A percentile compares a stretch with the other conserved stretches of the same genome.
phyloP scores from a whole-genome alignment of 2,329 filamentous ascomycete genomes.

The Ambrosiella beaveri region DNA sequence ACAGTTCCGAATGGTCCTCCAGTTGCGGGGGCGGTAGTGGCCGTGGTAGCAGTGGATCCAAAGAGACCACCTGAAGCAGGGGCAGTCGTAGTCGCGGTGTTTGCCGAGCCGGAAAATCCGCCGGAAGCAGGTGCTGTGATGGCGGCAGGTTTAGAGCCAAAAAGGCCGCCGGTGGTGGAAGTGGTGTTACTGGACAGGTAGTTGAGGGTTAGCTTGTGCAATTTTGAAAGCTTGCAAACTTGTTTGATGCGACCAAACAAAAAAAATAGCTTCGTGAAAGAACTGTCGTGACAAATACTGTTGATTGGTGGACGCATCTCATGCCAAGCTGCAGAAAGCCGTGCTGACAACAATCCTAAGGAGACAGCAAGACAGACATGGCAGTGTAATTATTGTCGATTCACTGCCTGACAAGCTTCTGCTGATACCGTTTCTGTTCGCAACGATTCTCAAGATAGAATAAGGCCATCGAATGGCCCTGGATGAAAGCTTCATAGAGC shows the following conservation, averaged over 20 bases:
- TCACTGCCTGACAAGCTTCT: too few species aligned
- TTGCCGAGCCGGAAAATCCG: conserved; percentile 22
- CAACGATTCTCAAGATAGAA: too few species aligned
- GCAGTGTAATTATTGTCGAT: too few species aligned
- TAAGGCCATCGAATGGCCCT: too few species aligned
- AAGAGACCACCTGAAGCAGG: conserved; percentile 23
- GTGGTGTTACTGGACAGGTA: conserved; percentile 11
- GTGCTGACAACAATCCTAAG: background rate
- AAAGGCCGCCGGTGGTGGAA: conserved; percentile 10
- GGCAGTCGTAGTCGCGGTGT: conserved; percentile 15
- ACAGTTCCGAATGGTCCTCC: conserved; percentile 4
- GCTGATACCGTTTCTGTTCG: too few species aligned
- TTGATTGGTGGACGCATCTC: conserved; percentile 2
- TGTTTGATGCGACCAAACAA: background rate
- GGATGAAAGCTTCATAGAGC: too few species aligned
- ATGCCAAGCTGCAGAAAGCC: conserved; percentile 5
- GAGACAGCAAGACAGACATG: too few species aligned
- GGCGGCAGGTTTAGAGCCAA: conserved; percentile 15
- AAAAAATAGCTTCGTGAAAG: background rate
- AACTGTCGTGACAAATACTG: conserved; percentile 1
- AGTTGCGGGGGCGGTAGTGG: conserved; percentile 13
- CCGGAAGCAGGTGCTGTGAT: conserved; percentile 18
- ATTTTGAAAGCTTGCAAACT: background rate
- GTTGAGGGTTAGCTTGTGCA: background rate
- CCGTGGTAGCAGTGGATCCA: conserved; percentile 17